A percentile compares a stretch with the other conserved stretches of the same genome.
phyloP scores from a whole-genome alignment of 1,284 basidiomycete genomes.

The Anthracocystis setariae region DNA sequence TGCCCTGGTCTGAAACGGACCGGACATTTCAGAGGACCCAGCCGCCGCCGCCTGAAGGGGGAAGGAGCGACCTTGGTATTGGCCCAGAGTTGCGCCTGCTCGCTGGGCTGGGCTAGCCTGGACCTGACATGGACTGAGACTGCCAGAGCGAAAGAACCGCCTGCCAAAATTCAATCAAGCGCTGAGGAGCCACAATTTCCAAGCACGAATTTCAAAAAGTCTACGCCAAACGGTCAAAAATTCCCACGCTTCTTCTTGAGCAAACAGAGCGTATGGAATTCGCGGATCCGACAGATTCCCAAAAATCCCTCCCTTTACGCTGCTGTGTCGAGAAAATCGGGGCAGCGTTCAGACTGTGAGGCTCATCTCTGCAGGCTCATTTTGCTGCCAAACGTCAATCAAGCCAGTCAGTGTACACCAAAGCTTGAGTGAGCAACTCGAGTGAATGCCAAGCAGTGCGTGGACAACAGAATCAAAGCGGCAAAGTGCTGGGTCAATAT shows the following conservation, averaged over 20 bases:
- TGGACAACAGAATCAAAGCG: neutral
- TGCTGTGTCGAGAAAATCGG: slow-evolving; percentile 1
- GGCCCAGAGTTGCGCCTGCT: no score
- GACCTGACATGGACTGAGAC: no score
- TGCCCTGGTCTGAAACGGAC: no score
- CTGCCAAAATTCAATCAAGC: neutral
- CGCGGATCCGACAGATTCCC: neutral
- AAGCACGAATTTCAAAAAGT: neutral
- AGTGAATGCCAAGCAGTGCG: slow-evolving; percentile 15
- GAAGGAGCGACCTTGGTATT: no score
- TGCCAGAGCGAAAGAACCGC: neutral
- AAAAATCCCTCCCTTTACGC: neutral
- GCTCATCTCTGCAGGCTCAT: no score
- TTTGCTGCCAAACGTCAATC: no score
- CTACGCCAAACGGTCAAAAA: slow-evolving; percentile 15
- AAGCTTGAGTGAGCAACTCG: slow-evolving; percentile 7
- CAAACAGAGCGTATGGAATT: neutral
- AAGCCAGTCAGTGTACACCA: no score
- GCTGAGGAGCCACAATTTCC: neutral
- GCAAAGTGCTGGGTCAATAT: no score
- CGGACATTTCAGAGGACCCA: no score
- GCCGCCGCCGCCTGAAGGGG: no score
- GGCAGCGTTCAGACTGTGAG: no score
- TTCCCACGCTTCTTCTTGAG: slow-evolving; percentile 7
- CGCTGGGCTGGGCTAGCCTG: no score